Evolutionary conservation across 2,329 filamentous ascomycete genomes (phyloP), one percentile per base, ranked within the genome.

Genomic region (Ciborinia camelliae): DNA sequence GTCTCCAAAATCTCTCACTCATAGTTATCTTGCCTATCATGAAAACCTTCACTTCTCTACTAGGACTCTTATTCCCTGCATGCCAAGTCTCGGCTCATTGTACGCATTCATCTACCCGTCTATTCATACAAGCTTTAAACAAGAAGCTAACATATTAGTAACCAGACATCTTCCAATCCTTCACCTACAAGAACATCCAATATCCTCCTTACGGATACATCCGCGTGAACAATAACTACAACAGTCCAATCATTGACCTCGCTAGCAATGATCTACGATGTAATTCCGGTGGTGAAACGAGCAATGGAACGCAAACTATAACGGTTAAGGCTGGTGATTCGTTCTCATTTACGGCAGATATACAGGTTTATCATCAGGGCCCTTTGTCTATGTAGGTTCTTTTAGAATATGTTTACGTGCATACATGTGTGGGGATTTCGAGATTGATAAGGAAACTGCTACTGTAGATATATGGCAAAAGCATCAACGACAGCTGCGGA

Each of bases 151-250:
- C n/a, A 47, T 14, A 1, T 6, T 2, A 18, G 0, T 18, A 51
- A 23, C 12, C n/a, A 73, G 71, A 73, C 45, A 73, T 73, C 28
- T 73, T 73, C 52, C 48, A 73, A 28, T 68, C 65, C 12, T 62
- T 73, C 23, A 72, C 68, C 1, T 55, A 71, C 63, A 68, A 62
- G n/a, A 68, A 66, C n/a, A 70, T 66, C 4, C 45, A 67, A 39
- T 71, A 68, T 43, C 60, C 72, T 4, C 81, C 77, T 2, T 87
- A 86, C 71, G 71, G 75, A 28, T 81, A 82, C 23, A 85, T 86
- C 7, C 75, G 78, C n/a, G 76, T 75, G 39, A 74, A 74, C 50
- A 71, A 69, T 28, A 73, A 74, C 30, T 84, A 86, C 72, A 80
- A 81, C 58, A 78, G 86, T 67, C 79, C 79, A 6, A 70, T 88